A percentile compares a stretch with the other conserved stretches of the same genome.
These are phyloP conservation scores for Talaromyces sp. DNA, from an alignment of 2,329 filamentous ascomycete species.

Conservation along the genomic window DNA sequence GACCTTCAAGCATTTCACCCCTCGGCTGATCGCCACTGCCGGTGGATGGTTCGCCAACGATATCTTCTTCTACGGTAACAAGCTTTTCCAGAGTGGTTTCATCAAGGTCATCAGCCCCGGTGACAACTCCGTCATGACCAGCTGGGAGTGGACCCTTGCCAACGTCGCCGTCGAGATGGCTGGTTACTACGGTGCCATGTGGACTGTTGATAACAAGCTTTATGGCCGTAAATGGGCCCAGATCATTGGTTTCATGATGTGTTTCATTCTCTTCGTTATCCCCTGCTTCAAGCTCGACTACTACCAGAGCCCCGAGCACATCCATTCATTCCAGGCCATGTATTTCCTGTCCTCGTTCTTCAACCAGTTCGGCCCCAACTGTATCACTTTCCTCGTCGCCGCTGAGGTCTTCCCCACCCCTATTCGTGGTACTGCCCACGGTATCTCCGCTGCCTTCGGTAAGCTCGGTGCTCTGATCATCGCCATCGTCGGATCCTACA, in stretches of 20 bases:
- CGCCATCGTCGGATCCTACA: conserved; percentile 70
- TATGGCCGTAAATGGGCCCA: conserved; percentile 97
- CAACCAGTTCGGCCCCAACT: conserved; percentile 97
- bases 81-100: conserved; percentile 90
- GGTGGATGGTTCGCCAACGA: conserved; percentile 95
- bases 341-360: conserved; percentile 97
- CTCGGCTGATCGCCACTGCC: conserved; percentile 81
- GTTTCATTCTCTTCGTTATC: conserved; percentile 90
- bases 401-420: conserved; percentile 93
- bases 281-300: conserved; percentile 85
- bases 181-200: conserved; percentile 86
- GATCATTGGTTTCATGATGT: conserved; percentile 88
- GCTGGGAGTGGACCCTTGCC: conserved; percentile 89
- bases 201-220: conserved; percentile 91
- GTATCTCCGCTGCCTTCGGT: conserved; percentile 84
- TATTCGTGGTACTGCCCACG: conserved; percentile 89
- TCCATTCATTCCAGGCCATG: conserved; percentile 92
- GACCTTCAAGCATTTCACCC: conserved; percentile 80
- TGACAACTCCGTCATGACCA: conserved; percentile 73
- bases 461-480: conserved; percentile 87
- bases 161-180: conserved; percentile 82
- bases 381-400: conserved; percentile 91
- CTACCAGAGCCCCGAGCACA: conserved; percentile 70
- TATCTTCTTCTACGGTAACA: conserved; percentile 98
- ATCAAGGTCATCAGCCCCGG: conserved; percentile 75